These are phyloP conservation scores for Diplogelasinospora grovesii DNA, from an alignment of 495 filamentous ascomycete genomes.

Conservation along the genomic window DNA sequence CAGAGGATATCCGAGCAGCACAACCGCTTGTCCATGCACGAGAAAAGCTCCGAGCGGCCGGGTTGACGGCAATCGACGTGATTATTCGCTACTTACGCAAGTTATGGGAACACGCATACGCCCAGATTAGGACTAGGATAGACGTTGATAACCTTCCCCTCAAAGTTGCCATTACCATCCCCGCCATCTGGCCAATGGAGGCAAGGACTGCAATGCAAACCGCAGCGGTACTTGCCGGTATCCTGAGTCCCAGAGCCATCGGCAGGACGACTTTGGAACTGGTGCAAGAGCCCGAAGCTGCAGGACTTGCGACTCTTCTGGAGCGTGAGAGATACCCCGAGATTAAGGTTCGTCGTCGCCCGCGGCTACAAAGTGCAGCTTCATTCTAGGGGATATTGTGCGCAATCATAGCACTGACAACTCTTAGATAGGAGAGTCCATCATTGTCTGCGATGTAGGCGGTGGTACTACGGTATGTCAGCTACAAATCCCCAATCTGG, in stretches of 20 bases:
- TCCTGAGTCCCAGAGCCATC: conserved; percentile 10
- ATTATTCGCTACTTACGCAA: conserved; percentile 13
- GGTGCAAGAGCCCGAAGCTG: conserved; percentile 23
- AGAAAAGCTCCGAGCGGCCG: neutral
- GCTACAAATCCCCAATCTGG: neutral
- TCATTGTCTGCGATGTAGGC: conserved; percentile 23
- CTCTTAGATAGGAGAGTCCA: conserved; percentile 7
- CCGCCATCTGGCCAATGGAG: conserved; percentile 25
- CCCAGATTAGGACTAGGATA: conserved; percentile 7
- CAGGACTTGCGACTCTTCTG: conserved; percentile 14
- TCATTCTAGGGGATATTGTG: neutral
- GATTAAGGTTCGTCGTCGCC: too few relatives aligned
- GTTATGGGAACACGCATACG: conserved; percentile 20
- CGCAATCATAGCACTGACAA: neutral
- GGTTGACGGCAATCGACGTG: conserved; percentile 1
- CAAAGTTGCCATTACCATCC: conserved; percentile 23
- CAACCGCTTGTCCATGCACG: conserved; percentile 8
- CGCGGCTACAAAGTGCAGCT: neutral
- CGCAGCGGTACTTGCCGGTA: conserved; percentile 15
- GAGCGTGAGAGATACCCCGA: conserved; percentile 4
- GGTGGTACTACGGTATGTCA: conserved; percentile 22
- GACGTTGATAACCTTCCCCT: conserved; percentile 17
- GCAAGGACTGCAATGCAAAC: conserved; percentile 16
- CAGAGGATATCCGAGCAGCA: conserved; percentile 6
- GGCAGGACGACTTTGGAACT: conserved; percentile 18